A percentile compares a stretch with the other conserved stretches of the same genome.
Evolutionary conservation across 352 stramenopile genomes (phyloP).

Genomic region (Globisporangium perplexum): DNA sequence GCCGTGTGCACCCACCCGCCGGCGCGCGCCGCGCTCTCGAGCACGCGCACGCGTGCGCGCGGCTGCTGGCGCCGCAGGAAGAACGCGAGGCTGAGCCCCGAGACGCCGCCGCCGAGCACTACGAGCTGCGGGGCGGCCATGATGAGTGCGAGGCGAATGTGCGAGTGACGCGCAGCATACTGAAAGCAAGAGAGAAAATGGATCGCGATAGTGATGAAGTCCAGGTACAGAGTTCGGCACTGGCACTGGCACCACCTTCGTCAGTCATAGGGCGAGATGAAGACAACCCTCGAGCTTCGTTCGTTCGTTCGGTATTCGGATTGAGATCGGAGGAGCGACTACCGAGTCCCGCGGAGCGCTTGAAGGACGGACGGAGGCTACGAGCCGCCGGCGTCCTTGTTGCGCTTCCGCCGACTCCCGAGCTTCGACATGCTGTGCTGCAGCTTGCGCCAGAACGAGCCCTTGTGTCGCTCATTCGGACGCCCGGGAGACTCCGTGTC

Average conservation of each 20-base stretch:
- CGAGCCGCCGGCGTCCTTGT: slow-evolving; percentile 1
- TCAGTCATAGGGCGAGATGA: background rate
- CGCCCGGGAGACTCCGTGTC: slow-evolving; percentile 42
- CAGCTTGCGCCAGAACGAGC: slow-evolving; percentile 74
- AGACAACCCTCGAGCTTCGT: too few species aligned
- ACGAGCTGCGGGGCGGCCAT: slow-evolving; percentile 31
- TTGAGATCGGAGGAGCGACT: background rate
- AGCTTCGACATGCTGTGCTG: slow-evolving; percentile 68
- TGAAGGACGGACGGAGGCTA: background rate
- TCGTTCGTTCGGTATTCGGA: too few species aligned
- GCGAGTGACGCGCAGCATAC: background rate
- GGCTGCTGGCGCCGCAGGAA: slow-evolving; percentile 50
- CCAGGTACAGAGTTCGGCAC: background rate
- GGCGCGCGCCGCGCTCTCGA: slow-evolving; percentile 44
- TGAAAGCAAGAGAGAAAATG: background rate
- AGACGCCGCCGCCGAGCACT: slow-evolving; percentile 81
- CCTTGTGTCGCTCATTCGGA: slow-evolving; percentile 16
- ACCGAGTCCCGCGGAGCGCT: too few species aligned
- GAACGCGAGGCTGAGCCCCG: slow-evolving; percentile 68
- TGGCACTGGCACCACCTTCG: too few species aligned
- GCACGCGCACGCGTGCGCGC: slow-evolving; percentile 50
- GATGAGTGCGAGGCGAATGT: background rate
- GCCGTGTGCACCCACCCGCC: slow-evolving; percentile 75
- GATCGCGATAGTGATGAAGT: background rate
- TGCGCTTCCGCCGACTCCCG: slow-evolving; percentile 54